Conservation (phyloP, 2,329 filamentous ascomycete genomes). For the Eutypella sp. region DNA sequence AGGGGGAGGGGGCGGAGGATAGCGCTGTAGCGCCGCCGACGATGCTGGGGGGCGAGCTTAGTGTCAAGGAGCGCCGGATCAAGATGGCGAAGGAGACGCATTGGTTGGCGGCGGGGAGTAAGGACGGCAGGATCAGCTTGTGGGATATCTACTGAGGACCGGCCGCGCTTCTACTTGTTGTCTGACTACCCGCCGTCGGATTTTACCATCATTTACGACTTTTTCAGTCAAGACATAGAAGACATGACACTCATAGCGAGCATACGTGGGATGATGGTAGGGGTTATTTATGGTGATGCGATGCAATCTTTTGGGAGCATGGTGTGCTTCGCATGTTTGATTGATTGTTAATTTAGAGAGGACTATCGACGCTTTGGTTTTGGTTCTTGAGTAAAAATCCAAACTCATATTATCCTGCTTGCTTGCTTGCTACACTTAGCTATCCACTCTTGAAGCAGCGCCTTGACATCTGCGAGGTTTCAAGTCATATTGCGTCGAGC, state of each 20-base stretch:
- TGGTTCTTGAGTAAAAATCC: background rate
- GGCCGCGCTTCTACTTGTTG: background rate
- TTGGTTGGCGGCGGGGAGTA: constrained; percentile 86
- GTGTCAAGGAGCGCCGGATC: constrained; percentile 59
- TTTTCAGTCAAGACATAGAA: too few relatives aligned
- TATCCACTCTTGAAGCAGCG: too few relatives aligned
- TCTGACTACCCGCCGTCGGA: too few relatives aligned
- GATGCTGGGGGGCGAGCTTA: constrained; percentile 31
- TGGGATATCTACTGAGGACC: constrained; percentile 79
- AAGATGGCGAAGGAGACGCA: constrained; percentile 66
- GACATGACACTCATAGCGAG: too few relatives aligned
- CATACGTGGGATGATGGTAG: too few relatives aligned
- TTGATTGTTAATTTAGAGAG: background rate
- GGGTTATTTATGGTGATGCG: too few relatives aligned
- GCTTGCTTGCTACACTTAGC: too few relatives aligned
- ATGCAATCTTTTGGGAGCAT: background rate
- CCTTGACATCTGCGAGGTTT: too few relatives aligned
- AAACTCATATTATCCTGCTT: too few relatives aligned
- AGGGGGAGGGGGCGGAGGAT: constrained; percentile 3
- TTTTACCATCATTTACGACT: too few relatives aligned
- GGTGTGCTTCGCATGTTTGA: background rate
- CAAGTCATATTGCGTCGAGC: too few relatives aligned
- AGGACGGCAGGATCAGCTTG: constrained; percentile 90
- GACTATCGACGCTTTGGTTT: background rate
- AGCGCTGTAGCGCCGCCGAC: constrained; percentile 21